A percentile compares a stretch with the other conserved stretches of the same genome.
These are phyloP conservation scores for Aphanomyces euteiches DNA, from an alignment of 352 stramenopile species.

Conservation along the genomic window DNA sequence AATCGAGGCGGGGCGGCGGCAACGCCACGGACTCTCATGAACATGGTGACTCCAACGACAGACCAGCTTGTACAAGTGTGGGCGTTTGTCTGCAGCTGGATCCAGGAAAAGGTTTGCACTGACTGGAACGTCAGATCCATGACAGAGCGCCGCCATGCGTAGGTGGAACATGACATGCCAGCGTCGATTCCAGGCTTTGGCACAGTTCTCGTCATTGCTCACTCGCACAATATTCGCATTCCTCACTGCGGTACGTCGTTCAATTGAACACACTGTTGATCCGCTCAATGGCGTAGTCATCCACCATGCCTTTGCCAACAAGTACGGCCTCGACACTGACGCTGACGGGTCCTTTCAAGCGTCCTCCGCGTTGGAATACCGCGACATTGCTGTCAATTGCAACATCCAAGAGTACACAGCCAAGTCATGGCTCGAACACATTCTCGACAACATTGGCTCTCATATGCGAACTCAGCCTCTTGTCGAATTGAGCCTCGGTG, in stretches of 20 bases:
- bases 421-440: conserved; percentile 54
- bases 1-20: conserved; percentile 37
- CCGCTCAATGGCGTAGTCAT: neutral
- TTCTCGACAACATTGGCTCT: conserved; percentile 57
- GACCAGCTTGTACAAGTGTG: conserved; percentile 52
- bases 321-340: conserved; percentile 8
- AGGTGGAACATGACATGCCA: conserved; percentile 71
- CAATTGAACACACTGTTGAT: neutral
- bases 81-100: conserved; percentile 68
- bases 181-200: conserved; percentile 69
- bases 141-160: neutral
- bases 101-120: conserved; percentile 48
- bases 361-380: conserved; percentile 13
- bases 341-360: neutral
- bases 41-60: conserved; percentile 46
- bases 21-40: conserved; percentile 53
- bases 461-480: conserved; percentile 43
- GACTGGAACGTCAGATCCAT: neutral
- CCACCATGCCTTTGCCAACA: conserved; percentile 23
- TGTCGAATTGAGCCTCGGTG: conserved; percentile 63
- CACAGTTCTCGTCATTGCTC: conserved; percentile 46
- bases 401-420: conserved; percentile 45
- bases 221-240: conserved; percentile 55
- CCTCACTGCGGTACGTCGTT: conserved; percentile 49
- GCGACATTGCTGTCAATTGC: conserved; percentile 18